A percentile compares a stretch with the other conserved stretches of the same genome.
These are phyloP conservation scores for Solanum tarapatanum DNA, from an alignment of 257 asterid species.

Conservation along the genomic window DNA sequence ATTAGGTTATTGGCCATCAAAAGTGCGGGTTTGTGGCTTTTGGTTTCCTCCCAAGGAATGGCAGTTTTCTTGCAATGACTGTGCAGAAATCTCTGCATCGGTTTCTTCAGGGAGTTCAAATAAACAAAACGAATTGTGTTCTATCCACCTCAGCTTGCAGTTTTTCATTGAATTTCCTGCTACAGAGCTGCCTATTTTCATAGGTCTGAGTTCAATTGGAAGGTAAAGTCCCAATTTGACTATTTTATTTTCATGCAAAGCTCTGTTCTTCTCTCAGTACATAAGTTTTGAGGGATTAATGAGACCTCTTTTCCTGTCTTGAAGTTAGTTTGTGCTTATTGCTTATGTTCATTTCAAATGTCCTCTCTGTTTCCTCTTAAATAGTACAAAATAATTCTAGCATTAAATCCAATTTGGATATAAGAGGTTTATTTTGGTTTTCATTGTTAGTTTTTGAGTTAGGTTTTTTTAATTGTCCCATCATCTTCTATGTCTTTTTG, in stretches of 20 bases:
- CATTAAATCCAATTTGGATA: neutral
- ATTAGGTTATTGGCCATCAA: slow-evolving; percentile 90
- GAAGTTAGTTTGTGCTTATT: neutral
- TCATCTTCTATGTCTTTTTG: neutral
- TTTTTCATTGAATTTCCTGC: slow-evolving; percentile 33
- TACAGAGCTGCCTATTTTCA: slow-evolving; percentile 52
- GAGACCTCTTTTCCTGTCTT: neutral
- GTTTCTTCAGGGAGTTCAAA: slow-evolving; percentile 15
- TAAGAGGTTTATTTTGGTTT: neutral
- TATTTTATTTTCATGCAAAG: neutral
- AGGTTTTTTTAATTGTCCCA: neutral
- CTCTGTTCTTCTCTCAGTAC: neutral
- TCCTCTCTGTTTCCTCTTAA: slow-evolving; percentile 2
- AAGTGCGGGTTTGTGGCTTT: slow-evolving; percentile 80
- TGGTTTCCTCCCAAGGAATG: slow-evolving; percentile 84
- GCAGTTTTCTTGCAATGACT: slow-evolving; percentile 75
- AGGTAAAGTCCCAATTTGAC: slow-evolving; percentile 40
- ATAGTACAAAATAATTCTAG: neutral
- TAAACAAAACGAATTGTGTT: slow-evolving; percentile 38
- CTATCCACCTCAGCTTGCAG: slow-evolving; percentile 39
- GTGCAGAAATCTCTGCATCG: slow-evolving; percentile 52
- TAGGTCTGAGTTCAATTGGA: slow-evolving; percentile 81
- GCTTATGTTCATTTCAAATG: neutral
- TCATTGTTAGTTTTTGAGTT: neutral
- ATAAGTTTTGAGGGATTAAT: neutral